Conservation (phyloP, 208 protist genomes). For the Trypanosoma cruzi region DNA sequence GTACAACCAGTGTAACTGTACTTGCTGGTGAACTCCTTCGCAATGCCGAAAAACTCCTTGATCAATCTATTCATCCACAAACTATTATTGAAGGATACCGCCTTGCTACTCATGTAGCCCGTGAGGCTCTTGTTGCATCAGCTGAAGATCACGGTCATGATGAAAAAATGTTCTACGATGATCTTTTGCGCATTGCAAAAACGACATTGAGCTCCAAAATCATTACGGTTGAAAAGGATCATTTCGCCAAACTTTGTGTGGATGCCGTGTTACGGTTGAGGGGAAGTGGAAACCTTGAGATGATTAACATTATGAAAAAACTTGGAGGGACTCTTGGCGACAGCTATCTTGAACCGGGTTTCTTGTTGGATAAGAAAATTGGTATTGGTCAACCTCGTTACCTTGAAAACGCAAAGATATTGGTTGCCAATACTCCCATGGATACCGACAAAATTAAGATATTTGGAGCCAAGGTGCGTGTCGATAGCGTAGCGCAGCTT, state of each 20-base stretch:
- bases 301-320: slow-evolving; percentile 99
- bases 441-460: slow-evolving; percentile 99
- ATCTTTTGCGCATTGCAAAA: slow-evolving; percentile 98
- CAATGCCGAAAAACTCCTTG: slow-evolving; percentile 98
- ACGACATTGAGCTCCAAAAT: slow-evolving; percentile 99
- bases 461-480: slow-evolving; percentile 95
- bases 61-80: slow-evolving; percentile 99
- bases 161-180: slow-evolving; percentile 93
- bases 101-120: slow-evolving; percentile 78
- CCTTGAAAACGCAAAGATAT: slow-evolving; percentile 98
- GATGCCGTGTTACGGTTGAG: slow-evolving; percentile 97
- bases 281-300: slow-evolving; percentile 96
- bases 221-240: slow-evolving; percentile 96
- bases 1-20: slow-evolving; percentile 99
- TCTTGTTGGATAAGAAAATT: slow-evolving; percentile 99
- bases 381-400: slow-evolving; percentile 97
- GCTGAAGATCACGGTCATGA: slow-evolving; percentile 88
- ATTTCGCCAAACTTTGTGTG: slow-evolving; percentile 99
- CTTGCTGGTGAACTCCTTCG: slow-evolving; percentile 98
- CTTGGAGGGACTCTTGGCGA: slow-evolving; percentile 96
- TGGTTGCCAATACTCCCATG: slow-evolving; percentile 99
- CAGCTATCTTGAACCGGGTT: slow-evolving; percentile 99
- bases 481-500: slow-evolving; percentile 95
- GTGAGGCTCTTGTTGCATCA: slow-evolving; percentile 77
- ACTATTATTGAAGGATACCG: slow-evolving; percentile 97